Conservation (phyloP, 306 rosid genomes). For the Geum urbanum region DNA sequence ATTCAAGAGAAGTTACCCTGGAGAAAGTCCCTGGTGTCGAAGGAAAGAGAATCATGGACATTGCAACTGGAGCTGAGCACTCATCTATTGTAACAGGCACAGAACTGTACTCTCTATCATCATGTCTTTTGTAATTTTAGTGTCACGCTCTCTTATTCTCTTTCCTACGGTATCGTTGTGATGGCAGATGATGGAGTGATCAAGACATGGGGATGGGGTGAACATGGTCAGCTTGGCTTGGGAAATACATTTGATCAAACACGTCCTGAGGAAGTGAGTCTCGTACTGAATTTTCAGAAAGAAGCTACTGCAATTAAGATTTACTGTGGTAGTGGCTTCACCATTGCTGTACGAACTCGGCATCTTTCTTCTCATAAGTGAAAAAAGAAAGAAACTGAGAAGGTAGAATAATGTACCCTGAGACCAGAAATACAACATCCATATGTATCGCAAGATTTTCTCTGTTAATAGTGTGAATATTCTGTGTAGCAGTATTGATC, state of each 20-base stretch:
- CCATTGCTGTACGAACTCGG: conserved; percentile 44
- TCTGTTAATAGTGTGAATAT: background rate
- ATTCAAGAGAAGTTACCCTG: conserved; percentile 37
- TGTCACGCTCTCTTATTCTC: conserved; percentile 7
- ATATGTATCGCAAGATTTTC: background rate
- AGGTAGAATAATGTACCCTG: background rate
- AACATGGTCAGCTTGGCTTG: conserved; percentile 94
- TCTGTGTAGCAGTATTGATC: background rate
- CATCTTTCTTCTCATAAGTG: conserved; percentile 9
- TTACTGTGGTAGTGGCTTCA: conserved; percentile 88
- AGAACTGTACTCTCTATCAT: background rate
- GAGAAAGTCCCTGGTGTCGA: conserved; percentile 50
- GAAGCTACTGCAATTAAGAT: conserved; percentile 36
- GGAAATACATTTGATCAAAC: conserved; percentile 57
- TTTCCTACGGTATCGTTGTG: background rate
- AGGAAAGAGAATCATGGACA: conserved; percentile 38
- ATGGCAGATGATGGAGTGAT: conserved; percentile 50
- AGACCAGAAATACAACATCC: background rate
- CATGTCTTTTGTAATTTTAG: background rate
- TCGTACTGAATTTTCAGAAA: conserved; percentile 25
- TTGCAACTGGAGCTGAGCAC: conserved; percentile 87
- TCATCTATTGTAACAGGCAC: conserved; percentile 67
- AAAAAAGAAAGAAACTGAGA: background rate
- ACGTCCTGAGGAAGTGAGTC: conserved; percentile 45
- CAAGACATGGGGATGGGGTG: conserved; percentile 98